Base-by-base conservation (phyloP, 768 basidiomycete species). In the Termitomyces sp. region DNA sequence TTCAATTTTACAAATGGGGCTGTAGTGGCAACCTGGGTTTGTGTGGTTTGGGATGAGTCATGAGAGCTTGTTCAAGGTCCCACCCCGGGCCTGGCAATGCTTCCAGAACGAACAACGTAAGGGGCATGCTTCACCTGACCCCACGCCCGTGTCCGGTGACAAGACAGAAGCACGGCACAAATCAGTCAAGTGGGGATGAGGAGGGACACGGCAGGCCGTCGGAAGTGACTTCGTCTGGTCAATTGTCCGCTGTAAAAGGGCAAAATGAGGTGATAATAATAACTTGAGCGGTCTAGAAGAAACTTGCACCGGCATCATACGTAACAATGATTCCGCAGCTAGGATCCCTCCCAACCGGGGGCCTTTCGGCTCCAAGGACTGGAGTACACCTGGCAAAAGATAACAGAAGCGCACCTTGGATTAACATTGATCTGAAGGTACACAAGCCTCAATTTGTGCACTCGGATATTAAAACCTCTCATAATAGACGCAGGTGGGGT, bases 81-180 rank as follows among this genome's bases (percentile, higher is more conserved):
- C 5, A 37, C 37, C 47, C 32, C 4, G 32, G 2, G 47, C 12
- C 43, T 43, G 42, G 21, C n/a, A n/a, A n/a, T n/a, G n/a, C n/a
- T n/a, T 25, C 42, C 42, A 14, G 8, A 43, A 41, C 1, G 7
- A 23, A 25, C 34, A 21, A 51, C 42, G 42, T 30, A 44, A 39
- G 21, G 53, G 34, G 39, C 12, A 42, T 23, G 23, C 42, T 52
- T 37, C 11, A 6, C 35, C 56, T 25, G 49, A 32, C 16, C 16
- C 25, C 44, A 43, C 14, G 42, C 37, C 11, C 25, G 40, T n/a
- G 47, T 46, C 54, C 19, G 39, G 37, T 51, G 57, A 51, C 19
- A 30, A 56, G 51, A n/a, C n/a, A 55, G 51, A 55, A 45, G 19
- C 19, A 34, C 27, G 30, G n/a, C 48, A 16, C 52, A 43, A 60